These are phyloP conservation scores for Amniculicola lignicola DNA, from an alignment of 495 filamentous ascomycete genomes.

Conservation along the genomic window DNA sequence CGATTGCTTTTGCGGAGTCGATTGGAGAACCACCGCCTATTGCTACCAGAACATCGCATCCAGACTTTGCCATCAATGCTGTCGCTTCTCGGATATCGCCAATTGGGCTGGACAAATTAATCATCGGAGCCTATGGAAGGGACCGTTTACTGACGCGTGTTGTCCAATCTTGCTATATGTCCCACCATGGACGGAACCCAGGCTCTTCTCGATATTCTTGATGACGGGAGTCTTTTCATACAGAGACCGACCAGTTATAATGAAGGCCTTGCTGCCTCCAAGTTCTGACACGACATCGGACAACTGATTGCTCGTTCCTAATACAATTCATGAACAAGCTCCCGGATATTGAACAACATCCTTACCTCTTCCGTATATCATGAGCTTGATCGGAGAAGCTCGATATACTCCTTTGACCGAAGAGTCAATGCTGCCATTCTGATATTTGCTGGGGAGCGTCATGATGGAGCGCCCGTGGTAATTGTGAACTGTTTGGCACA, in stretches of 20 bases:
- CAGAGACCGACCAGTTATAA: constrained; percentile 37
- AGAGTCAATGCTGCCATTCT: constrained; percentile 33
- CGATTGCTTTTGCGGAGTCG: constrained; percentile 35
- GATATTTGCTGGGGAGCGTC: constrained; percentile 29
- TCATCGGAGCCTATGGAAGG: background rate
- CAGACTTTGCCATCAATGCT: constrained; percentile 24
- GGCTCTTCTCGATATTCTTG: constrained; percentile 28
- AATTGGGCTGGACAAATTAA: constrained; percentile 23
- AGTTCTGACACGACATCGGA: constrained; percentile 26
- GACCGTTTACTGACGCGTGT: constrained; percentile 26
- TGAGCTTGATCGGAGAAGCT: constrained; percentile 31
- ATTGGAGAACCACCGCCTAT: constrained; percentile 36
- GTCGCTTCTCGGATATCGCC: constrained; percentile 31
- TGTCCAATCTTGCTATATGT: constrained; percentile 37
- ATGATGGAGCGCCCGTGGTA: constrained; percentile 7
- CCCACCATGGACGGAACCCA: constrained; percentile 30
- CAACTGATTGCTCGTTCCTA: constrained; percentile 27
- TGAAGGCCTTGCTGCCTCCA: constrained; percentile 35
- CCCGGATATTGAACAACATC: background rate
- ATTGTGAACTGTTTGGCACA: background rate
- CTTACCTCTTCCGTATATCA: constrained; percentile 29
- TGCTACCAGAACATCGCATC: constrained; percentile 33
- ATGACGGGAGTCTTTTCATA: constrained; percentile 34
- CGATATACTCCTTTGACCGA: constrained; percentile 22
- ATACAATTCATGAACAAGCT: constrained; percentile 1